Conservation (phyloP, 1,139 yeast genomes). For the Suhomyces wounanorum region DNA sequence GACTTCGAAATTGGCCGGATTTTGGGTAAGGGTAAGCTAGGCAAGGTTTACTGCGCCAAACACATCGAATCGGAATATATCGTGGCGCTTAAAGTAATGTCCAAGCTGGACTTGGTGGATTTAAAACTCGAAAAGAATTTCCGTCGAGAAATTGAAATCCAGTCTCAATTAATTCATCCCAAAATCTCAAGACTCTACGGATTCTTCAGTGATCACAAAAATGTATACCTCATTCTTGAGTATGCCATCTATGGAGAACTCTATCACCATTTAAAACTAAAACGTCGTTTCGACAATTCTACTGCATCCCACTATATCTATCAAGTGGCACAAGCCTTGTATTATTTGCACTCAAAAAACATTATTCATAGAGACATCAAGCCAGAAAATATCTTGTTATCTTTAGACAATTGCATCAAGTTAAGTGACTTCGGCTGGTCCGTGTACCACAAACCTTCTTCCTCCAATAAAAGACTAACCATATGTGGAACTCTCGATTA, state of each 20-base stretch:
- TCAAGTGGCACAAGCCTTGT: constrained; percentile 80
- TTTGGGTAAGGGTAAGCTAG: constrained; percentile 91
- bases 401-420: constrained; percentile 71
- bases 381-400: constrained; percentile 85
- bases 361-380: constrained; percentile 91
- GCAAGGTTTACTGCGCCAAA: constrained; percentile 85
- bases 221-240: constrained; percentile 83
- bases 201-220: constrained; percentile 75
- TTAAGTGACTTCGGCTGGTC: constrained; percentile 98
- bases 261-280: constrained; percentile 66
- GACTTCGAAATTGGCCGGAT: constrained; percentile 89
- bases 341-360: constrained; percentile 72
- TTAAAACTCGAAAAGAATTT: constrained; percentile 86
- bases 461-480: constrained; percentile 66
- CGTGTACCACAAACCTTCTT: constrained; percentile 37
- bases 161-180: constrained; percentile 72
- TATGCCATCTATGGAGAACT: constrained; percentile 87
- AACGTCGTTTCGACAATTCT: constrained; percentile 67
- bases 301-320: constrained; percentile 77
- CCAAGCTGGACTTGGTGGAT: constrained; percentile 71
- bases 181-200: constrained; percentile 82
- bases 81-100: constrained; percentile 91
- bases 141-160: constrained; percentile 89
- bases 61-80: constrained; percentile 76
- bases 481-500: constrained; percentile 96